These are phyloP conservation scores for Lentinula edodes DNA, from an alignment of 768 basidiomycete species.

Conservation along the genomic window DNA sequence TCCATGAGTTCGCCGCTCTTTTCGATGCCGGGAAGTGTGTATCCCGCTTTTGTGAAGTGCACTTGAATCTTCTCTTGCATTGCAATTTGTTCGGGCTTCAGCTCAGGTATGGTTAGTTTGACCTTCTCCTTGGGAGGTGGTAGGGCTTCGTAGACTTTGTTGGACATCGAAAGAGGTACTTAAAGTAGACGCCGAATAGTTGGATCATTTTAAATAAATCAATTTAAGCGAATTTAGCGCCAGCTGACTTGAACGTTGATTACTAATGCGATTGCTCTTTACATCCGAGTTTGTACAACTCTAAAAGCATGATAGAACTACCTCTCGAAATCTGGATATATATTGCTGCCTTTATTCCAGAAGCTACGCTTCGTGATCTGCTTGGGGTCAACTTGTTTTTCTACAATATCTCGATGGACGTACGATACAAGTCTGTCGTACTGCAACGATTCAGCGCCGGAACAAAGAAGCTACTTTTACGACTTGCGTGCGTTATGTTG, in stretches of 20 bases:
- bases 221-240: neutral
- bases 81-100: slow-evolving; percentile 40
- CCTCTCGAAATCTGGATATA: slow-evolving; percentile 30
- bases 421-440: slow-evolving; percentile 21
- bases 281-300: neutral
- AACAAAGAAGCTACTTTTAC: slow-evolving; percentile 12
- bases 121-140: slow-evolving; percentile 1
- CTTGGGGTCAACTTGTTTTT: slow-evolving; percentile 27
- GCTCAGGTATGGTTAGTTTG: neutral
- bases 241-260: neutral
- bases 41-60: slow-evolving; percentile 53
- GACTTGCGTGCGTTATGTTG: slow-evolving; percentile 16
- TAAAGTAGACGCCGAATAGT: neutral
- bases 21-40: slow-evolving; percentile 43
- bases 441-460: slow-evolving; percentile 17
- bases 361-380: slow-evolving; percentile 18
- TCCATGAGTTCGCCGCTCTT: slow-evolving; percentile 47
- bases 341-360: slow-evolving; percentile 22
- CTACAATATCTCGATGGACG: slow-evolving; percentile 24
- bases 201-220: neutral
- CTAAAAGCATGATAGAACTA: slow-evolving; percentile 8
- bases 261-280: no score
- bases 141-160: slow-evolving; percentile 27
- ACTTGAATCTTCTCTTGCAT: slow-evolving; percentile 49
- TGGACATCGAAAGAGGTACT: neutral